Conservation (phyloP, 148 eudicot species). For the Mesembryanthemum crystallinum region DNA sequence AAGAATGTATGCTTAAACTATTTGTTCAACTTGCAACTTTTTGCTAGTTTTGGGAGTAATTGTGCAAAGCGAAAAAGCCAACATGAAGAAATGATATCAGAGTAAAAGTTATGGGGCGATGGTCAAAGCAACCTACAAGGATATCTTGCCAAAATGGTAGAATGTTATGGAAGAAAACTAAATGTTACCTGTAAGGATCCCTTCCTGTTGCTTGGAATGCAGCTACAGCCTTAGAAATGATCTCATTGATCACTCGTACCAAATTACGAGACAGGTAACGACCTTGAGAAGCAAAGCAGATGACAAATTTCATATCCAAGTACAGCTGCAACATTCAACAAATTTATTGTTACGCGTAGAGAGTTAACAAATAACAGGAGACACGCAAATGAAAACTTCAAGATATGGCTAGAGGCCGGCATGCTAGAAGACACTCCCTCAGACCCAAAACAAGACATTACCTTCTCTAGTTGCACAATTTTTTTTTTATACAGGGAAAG, state of each 20-base stretch:
- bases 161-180: not conserved
- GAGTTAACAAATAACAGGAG: not conserved
- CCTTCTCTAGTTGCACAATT: not conserved
- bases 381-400: not conserved
- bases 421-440: not conserved
- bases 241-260: conserved; percentile 77
- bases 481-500: no score
- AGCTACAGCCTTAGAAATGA: conserved; percentile 66
- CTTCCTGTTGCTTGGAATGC: conserved; percentile 79
- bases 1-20: no score
- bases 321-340: conserved; percentile 52
- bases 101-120: not conserved
- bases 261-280: conserved; percentile 85
- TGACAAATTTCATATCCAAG: conserved; percentile 93
- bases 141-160: not conserved
- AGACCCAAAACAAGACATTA: not conserved
- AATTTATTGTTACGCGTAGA: not conserved
- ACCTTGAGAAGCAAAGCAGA: conserved; percentile 88
- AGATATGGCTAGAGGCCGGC: not conserved
- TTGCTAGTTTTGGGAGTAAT: not conserved
- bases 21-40: not conserved
- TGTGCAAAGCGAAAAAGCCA: not conserved
- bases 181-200: conserved; percentile 74
- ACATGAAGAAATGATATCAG: not conserved
- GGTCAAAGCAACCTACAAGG: not conserved